Percentiles rank a stretch among this genome's conserved stretches.
Conservation (phyloP, 495 filamentous ascomycete species). For the Acidomyces sp. region DNA sequence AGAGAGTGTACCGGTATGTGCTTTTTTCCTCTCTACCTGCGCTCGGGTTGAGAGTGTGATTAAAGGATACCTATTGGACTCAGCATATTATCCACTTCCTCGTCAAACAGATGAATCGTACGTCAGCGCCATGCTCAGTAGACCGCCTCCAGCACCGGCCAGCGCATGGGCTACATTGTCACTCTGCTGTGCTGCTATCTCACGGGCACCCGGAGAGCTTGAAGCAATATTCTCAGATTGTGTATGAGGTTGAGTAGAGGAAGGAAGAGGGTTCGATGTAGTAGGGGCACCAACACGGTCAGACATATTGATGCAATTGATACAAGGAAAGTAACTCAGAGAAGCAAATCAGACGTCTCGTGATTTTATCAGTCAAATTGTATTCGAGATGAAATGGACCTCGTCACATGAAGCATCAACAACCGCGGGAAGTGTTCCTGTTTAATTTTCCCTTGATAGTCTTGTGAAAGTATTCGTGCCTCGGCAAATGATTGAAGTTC, state of each 20-base stretch:
- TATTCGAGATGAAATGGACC: too few species aligned
- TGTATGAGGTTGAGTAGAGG: slow-evolving; percentile 1
- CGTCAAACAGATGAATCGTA: slow-evolving; percentile 30
- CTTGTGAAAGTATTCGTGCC: slow-evolving; percentile 6
- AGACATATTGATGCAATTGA: slow-evolving; percentile 5
- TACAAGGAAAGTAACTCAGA: too few species aligned
- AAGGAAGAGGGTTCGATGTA: slow-evolving; percentile 12
- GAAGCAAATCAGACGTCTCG: too few species aligned
- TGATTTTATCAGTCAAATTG: too few species aligned
- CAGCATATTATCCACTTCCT: slow-evolving; percentile 6
- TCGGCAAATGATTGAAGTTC: slow-evolving; percentile 2
- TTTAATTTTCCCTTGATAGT: background rate
- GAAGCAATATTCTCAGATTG: slow-evolving; percentile 20
- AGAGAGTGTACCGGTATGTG: slow-evolving; percentile 64
- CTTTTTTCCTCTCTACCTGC: slow-evolving; percentile 91
- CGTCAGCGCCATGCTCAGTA: slow-evolving; percentile 92
- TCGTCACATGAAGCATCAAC: too few species aligned
- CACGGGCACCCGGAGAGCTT: slow-evolving; percentile 27
- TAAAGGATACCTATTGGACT: slow-evolving; percentile 63
- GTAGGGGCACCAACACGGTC: slow-evolving; percentile 9
- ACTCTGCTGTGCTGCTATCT: slow-evolving; percentile 51
- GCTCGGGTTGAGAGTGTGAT: slow-evolving; percentile 96
- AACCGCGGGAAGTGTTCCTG: too few species aligned
- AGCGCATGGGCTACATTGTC: slow-evolving; percentile 87
- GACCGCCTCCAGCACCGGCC: slow-evolving; percentile 73